Evolutionary conservation across 257 asterid species (phyloP).

Genomic region (Apocynum venetum): DNA sequence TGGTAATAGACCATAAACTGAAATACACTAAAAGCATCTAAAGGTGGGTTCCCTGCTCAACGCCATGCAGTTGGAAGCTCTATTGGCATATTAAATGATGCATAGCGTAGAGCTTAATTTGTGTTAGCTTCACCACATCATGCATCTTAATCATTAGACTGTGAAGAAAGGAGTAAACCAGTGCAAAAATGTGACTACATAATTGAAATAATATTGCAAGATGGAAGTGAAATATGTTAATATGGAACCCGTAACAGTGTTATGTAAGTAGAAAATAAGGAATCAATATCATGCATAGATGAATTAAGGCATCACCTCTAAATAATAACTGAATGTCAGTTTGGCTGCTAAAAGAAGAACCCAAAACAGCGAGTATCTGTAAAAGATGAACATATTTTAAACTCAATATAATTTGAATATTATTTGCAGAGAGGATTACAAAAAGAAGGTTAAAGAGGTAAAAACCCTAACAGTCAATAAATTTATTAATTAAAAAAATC

Average conservation of each 20-base stretch:
- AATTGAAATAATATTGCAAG: background rate
- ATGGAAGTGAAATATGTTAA: background rate
- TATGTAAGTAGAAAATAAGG: background rate
- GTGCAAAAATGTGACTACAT: background rate
- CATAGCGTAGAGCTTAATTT: background rate
- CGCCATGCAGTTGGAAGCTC: background rate
- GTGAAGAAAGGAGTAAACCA: background rate
- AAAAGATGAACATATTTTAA: conserved; percentile 17
- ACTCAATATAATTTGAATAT: too few species aligned
- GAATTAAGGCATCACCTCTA: conserved; percentile 55
- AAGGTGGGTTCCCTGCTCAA: background rate
- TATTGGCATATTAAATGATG: background rate
- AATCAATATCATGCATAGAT: conserved; percentile 8
- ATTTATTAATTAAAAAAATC: conserved; percentile 18
- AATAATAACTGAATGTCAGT: conserved; percentile 79
- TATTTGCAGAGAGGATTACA: background rate
- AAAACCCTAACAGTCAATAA: background rate
- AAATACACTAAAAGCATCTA: background rate
- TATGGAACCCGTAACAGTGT: background rate
- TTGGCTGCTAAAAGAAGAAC: conserved; percentile 88
- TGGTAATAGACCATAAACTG: background rate
- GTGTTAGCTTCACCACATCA: background rate
- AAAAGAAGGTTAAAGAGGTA: background rate
- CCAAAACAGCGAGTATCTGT: conserved; percentile 87
- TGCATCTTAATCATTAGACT: background rate